Conservation (phyloP, 2,329 filamentous ascomycete species). For the Aspergillus ochraceus region DNA sequence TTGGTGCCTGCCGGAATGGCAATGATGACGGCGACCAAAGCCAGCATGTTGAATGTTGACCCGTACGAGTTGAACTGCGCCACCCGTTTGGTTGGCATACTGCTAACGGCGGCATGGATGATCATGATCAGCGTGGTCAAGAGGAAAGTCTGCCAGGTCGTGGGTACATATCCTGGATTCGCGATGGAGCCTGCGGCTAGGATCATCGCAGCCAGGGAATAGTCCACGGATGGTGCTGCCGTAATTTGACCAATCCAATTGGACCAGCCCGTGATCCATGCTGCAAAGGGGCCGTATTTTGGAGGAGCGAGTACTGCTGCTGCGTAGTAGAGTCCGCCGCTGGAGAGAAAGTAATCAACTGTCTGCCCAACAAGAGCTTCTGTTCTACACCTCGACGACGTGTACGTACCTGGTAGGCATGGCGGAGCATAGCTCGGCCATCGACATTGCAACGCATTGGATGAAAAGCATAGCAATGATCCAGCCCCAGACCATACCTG, state of each 20-base stretch:
- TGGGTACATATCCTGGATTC: constrained; percentile 65
- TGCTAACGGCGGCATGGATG: constrained; percentile 66
- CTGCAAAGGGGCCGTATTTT: constrained; percentile 65
- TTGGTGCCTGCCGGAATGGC: constrained; percentile 64
- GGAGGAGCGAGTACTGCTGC: constrained; percentile 68
- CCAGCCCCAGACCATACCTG: constrained; percentile 76
- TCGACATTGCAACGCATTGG: constrained; percentile 66
- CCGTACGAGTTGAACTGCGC: constrained; percentile 69
- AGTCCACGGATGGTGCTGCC: constrained; percentile 66
- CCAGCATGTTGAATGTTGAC: constrained; percentile 69
- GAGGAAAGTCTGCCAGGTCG: constrained; percentile 67
- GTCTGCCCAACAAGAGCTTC: neutral
- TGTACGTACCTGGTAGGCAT: constrained; percentile 63
- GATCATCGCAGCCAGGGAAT: constrained; percentile 68
- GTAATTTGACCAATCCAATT: constrained; percentile 70
- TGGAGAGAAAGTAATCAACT: constrained; percentile 9
- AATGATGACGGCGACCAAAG: constrained; percentile 65
- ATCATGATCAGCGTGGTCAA: constrained; percentile 67
- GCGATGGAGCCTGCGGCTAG: constrained; percentile 68
- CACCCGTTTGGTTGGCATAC: constrained; percentile 70
- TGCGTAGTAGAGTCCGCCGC: constrained; percentile 73
- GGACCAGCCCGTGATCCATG: constrained; percentile 70
- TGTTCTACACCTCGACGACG: neutral
- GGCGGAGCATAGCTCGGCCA: constrained; percentile 70
- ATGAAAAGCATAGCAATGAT: constrained; percentile 71